Percentiles rank a stretch among this genome's conserved stretches.
These are phyloP conservation scores for Cryphonectria parasitica DNA, from an alignment of 2,329 filamentous ascomycete genomes.

Conservation along the genomic window DNA sequence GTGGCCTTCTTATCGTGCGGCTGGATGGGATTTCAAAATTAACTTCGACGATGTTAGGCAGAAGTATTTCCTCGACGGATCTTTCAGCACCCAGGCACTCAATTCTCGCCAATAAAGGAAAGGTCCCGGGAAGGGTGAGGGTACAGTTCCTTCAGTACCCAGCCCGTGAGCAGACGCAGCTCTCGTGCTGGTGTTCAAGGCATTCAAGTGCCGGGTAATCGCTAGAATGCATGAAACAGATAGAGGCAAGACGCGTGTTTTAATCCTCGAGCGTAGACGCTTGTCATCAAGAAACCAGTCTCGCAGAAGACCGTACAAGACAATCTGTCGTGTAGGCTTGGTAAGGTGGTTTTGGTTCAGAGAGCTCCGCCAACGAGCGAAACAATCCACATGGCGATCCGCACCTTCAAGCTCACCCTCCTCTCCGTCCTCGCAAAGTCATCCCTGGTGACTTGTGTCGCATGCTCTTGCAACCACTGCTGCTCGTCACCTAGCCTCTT, in stretches of 20 bases:
- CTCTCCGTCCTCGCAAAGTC: constrained; percentile 83
- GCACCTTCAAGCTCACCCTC: constrained; percentile 81
- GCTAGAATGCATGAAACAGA: background rate
- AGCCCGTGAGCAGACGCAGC: background rate
- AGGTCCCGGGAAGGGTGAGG: background rate
- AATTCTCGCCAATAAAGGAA: background rate
- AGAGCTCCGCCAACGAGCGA: constrained; percentile 84
- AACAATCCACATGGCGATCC: constrained; percentile 93
- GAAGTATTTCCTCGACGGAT: background rate
- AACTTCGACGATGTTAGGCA: background rate
- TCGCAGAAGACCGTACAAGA: background rate
- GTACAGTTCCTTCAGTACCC: background rate
- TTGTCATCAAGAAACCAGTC: background rate
- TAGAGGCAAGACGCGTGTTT: background rate
- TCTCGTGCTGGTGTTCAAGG: background rate
- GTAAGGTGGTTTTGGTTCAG: constrained; percentile 44
- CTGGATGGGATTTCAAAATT: background rate
- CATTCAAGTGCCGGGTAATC: background rate
- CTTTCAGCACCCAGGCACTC: background rate
- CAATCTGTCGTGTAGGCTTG: background rate
- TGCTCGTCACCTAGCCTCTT: constrained; percentile 77
- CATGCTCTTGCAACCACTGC: constrained; percentile 76
- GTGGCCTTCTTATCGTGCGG: background rate
- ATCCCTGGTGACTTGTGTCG: constrained; percentile 68
- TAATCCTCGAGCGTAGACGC: background rate